phyloP scores from a whole-genome alignment of 2,329 filamentous ascomycete species.

The Aspergillus phoenicis region DNA sequence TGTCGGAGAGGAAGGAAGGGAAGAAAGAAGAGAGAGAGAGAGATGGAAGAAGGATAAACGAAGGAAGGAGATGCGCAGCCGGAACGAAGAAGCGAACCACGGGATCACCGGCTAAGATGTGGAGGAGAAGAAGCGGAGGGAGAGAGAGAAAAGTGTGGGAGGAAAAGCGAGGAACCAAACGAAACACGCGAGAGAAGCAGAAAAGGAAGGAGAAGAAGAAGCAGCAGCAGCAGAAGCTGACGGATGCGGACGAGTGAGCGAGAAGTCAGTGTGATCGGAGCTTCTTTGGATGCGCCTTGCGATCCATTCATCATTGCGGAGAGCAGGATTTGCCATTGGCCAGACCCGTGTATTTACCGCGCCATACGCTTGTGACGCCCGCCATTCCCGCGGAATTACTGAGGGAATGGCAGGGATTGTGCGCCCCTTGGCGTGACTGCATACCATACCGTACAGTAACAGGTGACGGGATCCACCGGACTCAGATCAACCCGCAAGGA shows the following conservation, averaged over 20 bases:
- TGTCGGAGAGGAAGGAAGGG: slow-evolving; percentile 16
- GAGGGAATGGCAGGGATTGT: no score
- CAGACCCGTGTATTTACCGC: slow-evolving; percentile 17
- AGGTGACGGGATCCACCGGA: slow-evolving; percentile 11
- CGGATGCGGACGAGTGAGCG: slow-evolving; percentile 18
- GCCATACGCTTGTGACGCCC: slow-evolving; percentile 4
- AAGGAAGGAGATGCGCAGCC: neutral
- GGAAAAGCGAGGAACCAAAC: slow-evolving; percentile 11
- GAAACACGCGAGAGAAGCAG: slow-evolving; percentile 10
- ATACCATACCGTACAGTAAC: slow-evolving; percentile 22
- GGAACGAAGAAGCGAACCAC: slow-evolving; percentile 7
- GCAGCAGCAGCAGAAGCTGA: slow-evolving; percentile 20
- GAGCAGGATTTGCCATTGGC: slow-evolving; percentile 18
- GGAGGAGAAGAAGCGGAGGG: slow-evolving; percentile 17
- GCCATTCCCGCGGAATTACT: no score
- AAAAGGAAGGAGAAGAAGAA: slow-evolving; percentile 15
- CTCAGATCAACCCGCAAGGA: slow-evolving; percentile 26
- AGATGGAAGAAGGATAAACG: slow-evolving; percentile 10
- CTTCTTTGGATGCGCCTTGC: slow-evolving; percentile 17
- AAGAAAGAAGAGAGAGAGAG: slow-evolving; percentile 21
- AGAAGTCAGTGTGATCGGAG: slow-evolving; percentile 11
- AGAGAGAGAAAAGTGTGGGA: slow-evolving; percentile 16
- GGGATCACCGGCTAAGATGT: slow-evolving; percentile 4
- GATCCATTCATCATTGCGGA: slow-evolving; percentile 19
- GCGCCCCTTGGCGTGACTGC: neutral